phyloP scores from a whole-genome alignment of 371 early-diverging fungal genomes.

The Mucor saturninus region DNA sequence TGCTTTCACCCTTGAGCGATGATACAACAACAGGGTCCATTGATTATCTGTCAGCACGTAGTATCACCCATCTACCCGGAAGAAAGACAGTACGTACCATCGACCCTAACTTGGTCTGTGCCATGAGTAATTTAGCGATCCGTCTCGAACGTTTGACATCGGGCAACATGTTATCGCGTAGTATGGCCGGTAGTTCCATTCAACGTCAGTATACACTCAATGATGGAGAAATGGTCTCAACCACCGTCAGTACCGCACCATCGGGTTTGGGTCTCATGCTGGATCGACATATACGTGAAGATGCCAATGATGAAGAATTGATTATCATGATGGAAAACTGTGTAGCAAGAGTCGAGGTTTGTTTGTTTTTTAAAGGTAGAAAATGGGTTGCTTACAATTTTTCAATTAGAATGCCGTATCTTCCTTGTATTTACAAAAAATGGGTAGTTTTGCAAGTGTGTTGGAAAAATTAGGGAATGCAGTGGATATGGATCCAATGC shows the following conservation, averaged over 20 bases:
- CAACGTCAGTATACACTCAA: slow-evolving; percentile 23
- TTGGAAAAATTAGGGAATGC: slow-evolving; percentile 65
- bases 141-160: slow-evolving; percentile 52
- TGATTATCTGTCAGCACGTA: slow-evolving; percentile 5
- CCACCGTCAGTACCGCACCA: slow-evolving; percentile 10
- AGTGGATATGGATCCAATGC: slow-evolving; percentile 59
- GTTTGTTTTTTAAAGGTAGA: not conserved
- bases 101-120: slow-evolving; percentile 42
- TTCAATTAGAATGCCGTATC: slow-evolving; percentile 59
- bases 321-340: slow-evolving; percentile 61
- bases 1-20: too few species aligned
- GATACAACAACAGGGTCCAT: not conserved
- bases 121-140: slow-evolving; percentile 43
- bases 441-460: slow-evolving; percentile 59
- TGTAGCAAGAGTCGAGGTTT: slow-evolving; percentile 63
- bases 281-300: slow-evolving; percentile 54
- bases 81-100: slow-evolving; percentile 27
- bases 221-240: slow-evolving; percentile 5
- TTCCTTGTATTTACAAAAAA: slow-evolving; percentile 60
- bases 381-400: too few species aligned
- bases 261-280: slow-evolving; percentile 33
- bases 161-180: slow-evolving; percentile 29
- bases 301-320: slow-evolving; percentile 64
- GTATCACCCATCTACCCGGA: not conserved
- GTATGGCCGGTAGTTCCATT: slow-evolving; percentile 36